phyloP scores from a whole-genome alignment of 2,329 filamentous ascomycete species.

The Stachybotrys chlorohalonatus region DNA sequence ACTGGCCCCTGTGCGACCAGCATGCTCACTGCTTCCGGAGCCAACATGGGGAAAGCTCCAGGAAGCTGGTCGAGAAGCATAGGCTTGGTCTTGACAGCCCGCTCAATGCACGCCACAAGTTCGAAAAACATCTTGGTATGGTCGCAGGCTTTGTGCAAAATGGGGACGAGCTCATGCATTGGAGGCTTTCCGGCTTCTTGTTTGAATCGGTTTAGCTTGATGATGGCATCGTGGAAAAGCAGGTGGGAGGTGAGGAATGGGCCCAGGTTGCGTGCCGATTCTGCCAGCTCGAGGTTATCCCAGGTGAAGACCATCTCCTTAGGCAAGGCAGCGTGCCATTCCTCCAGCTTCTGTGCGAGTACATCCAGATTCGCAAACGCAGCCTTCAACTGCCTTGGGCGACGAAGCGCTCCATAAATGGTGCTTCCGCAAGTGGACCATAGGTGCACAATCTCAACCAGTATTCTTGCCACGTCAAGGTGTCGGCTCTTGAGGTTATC shows the following conservation, averaged over 20 bases:
- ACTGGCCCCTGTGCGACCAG: constrained; percentile 51
- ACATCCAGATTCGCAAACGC: constrained; percentile 29
- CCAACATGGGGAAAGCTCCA: constrained; percentile 54
- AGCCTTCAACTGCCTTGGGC: constrained; percentile 13
- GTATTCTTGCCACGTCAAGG: constrained; percentile 46
- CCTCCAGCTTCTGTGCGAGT: constrained; percentile 41
- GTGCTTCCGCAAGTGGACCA: constrained; percentile 57
- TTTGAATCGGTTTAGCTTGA: constrained; percentile 54
- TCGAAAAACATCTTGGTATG: constrained; percentile 45
- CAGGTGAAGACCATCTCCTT: constrained; percentile 42
- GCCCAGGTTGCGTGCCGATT: constrained; percentile 43
- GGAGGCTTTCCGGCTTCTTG: constrained; percentile 28
- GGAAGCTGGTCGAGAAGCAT: constrained; percentile 34
- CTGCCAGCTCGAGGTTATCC: constrained; percentile 47
- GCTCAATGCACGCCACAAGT: constrained; percentile 32
- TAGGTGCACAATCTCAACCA: constrained; percentile 53
- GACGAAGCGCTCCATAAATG: constrained; percentile 33
- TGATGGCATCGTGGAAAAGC: constrained; percentile 54
- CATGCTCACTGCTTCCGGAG: constrained; percentile 57
- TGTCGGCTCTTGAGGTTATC: constrained; percentile 13
- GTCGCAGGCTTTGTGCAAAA: constrained; percentile 28
- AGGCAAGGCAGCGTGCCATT: constrained; percentile 52
- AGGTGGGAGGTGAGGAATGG: constrained; percentile 57
- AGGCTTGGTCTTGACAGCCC: constrained; percentile 21
- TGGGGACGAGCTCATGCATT: not conserved